Conservation (phyloP, 2,329 filamentous ascomycete species). For the Pyricularia sp. region DNA sequence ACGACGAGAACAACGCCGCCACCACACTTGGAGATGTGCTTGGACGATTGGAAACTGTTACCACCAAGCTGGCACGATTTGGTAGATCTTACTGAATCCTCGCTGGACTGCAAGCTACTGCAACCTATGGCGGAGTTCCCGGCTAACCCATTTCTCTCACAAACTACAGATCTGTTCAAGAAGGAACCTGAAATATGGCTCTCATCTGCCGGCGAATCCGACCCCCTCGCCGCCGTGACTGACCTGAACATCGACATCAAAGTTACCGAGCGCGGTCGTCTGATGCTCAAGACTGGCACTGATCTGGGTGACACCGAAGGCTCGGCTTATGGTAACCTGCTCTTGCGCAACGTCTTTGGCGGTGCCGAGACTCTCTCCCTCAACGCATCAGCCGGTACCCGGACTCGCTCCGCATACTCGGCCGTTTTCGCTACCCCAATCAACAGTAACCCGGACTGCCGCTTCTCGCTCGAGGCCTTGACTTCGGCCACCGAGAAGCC, state of each 20-base stretch:
- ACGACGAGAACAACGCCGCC: conserved; percentile 51
- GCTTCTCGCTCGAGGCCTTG: conserved; percentile 69
- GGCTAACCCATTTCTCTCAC: not conserved
- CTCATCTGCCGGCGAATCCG: conserved; percentile 61
- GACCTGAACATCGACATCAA: conserved; percentile 76
- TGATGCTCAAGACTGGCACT: conserved; percentile 88
- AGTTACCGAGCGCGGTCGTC: conserved; percentile 68
- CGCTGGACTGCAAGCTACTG: not conserved
- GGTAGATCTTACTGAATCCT: conserved; percentile 40
- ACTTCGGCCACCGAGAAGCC: conserved; percentile 79
- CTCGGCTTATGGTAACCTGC: conserved; percentile 79
- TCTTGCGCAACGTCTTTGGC: conserved; percentile 88
- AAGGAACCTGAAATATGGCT: conserved; percentile 74
- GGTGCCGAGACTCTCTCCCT: conserved; percentile 84
- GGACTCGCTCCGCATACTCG: conserved; percentile 86
- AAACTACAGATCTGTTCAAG: conserved; percentile 68
- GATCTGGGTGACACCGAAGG: conserved; percentile 91
- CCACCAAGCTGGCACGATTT: conserved; percentile 68
- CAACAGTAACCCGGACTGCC: conserved; percentile 72
- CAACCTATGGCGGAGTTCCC: no score
- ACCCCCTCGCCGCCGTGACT: conserved; percentile 60
- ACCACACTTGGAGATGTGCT: conserved; percentile 78
- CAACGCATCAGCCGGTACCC: conserved; percentile 80
- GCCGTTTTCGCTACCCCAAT: conserved; percentile 77
- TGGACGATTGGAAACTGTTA: conserved; percentile 57